Conservation (phyloP, 108 stramenopile species). For the Cyclotella cryptica region DNA sequence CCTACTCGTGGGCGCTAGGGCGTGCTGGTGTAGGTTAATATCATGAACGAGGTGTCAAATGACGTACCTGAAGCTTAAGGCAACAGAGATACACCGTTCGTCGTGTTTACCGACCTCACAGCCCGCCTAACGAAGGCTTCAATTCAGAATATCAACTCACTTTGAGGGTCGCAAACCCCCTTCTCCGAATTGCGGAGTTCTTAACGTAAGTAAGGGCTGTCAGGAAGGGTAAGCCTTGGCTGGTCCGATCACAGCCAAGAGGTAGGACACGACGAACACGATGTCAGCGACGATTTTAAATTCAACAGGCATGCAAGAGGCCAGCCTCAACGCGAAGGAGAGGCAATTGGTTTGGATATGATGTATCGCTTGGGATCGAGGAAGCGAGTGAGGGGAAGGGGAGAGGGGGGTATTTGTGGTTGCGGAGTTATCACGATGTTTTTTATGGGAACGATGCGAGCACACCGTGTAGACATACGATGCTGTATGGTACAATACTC, state of each 20-base stretch:
- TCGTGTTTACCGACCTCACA: not conserved
- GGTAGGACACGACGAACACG: conserved; percentile 20
- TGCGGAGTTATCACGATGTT: too few relatives aligned
- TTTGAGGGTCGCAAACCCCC: not conserved
- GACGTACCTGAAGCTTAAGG: too few relatives aligned
- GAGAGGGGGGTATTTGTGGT: too few relatives aligned
- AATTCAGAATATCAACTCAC: not conserved
- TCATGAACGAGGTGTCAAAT: too few relatives aligned
- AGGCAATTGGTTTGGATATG: conserved; percentile 6
- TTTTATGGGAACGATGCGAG: too few relatives aligned
- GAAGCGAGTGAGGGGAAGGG: too few relatives aligned
- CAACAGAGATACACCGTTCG: too few relatives aligned
- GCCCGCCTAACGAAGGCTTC: not conserved
- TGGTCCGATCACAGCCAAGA: conserved; percentile 26
- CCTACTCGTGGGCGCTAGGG: not conserved
- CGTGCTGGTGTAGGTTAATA: too few relatives aligned
- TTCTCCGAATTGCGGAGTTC: not conserved
- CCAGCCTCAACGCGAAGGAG: conserved; percentile 24
- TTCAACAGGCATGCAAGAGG: conserved; percentile 19
- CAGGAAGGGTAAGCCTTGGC: conserved; percentile 29
- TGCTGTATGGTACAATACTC: too few relatives aligned
- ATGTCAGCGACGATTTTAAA: conserved; percentile 4
- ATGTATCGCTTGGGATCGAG: too few relatives aligned
- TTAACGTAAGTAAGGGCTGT: conserved; percentile 12
- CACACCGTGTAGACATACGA: too few relatives aligned